Conservation (phyloP, 1,284 basidiomycete species). For the Inonotus hispidus region DNA sequence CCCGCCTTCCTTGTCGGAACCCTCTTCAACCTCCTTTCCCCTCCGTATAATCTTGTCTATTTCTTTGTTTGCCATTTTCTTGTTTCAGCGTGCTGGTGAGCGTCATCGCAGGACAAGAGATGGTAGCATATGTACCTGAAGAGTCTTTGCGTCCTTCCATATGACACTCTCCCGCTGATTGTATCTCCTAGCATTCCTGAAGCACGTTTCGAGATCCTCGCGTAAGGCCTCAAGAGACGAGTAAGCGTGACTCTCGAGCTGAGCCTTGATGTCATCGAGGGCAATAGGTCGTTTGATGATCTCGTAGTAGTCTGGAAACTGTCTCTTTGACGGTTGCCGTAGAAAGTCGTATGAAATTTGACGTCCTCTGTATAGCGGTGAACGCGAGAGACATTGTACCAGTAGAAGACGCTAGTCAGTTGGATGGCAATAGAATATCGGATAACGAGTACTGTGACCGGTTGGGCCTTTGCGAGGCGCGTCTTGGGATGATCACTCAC, state of each 20-base stretch:
- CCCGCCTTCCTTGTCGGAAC: slow-evolving; percentile 34
- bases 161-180: slow-evolving; percentile 85
- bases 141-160: slow-evolving; percentile 74
- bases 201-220: slow-evolving; percentile 81
- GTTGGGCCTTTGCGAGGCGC: slow-evolving; percentile 28
- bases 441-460: slow-evolving; percentile 26
- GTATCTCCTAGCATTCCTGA: slow-evolving; percentile 86
- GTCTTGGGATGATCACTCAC: slow-evolving; percentile 51
- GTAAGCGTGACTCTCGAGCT: slow-evolving; percentile 64
- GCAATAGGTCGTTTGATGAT: slow-evolving; percentile 75
- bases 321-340: slow-evolving; percentile 67
- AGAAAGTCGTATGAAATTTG: slow-evolving; percentile 69
- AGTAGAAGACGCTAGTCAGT: slow-evolving; percentile 19
- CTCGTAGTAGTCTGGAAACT: slow-evolving; percentile 88
- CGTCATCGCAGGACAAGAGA: neutral
- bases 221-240: slow-evolving; percentile 65
- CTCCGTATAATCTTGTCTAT: slow-evolving; percentile 53
- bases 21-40: slow-evolving; percentile 32
- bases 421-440: slow-evolving; percentile 19
- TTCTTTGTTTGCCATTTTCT: slow-evolving; percentile 68
- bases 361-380: slow-evolving; percentile 46
- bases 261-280: slow-evolving; percentile 80
- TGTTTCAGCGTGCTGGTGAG: neutral
- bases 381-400: neutral
- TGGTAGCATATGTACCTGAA: slow-evolving; percentile 38